Base-by-base conservation (phyloP, 805 yeast species). In the Cyberlindnera misumaiensis region DNA sequence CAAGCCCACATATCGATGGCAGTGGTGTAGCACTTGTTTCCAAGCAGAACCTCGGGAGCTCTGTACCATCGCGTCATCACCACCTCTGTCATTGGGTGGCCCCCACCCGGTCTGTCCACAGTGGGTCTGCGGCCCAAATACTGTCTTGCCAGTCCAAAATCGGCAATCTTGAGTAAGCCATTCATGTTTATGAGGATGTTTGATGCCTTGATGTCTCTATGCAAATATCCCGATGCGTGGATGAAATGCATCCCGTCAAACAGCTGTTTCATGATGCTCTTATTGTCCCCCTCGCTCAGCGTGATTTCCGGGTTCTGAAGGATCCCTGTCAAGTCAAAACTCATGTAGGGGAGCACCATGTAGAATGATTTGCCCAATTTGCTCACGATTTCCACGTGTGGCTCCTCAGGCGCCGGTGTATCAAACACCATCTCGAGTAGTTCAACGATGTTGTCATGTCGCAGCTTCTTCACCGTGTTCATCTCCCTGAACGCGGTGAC, bases 41-140 rank as follows among this genome's bases (percentile, higher is more conserved):
- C 96, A 38, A 93, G 63, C 12, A 93, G 70, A 14, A 93, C 68
- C 58, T 90, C 98, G 0, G 97, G 98, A 1, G 98, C 95, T 42
- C 98, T 69, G 60, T 94, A 93, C 98, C 98, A 93, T 47, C 98
- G 64, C 0, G 98, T 93, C 28, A 93, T 97, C 3, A 93, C 98
- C 39, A 75, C 69, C n/a, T 74, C 70, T 0, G 85, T 78, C 47
- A 76, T 72, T 25, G 64, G 53, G 52, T 59, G 42, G 0, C 65
- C 64, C 1, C 76, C 72, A 32, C 71, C 70, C 1, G 65, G 66
- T 26, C 43, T 54, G 3, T 68, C 70, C 4, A 62, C 44, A 11
- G 64, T 65, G 2, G 94, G 94, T 1, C 69, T 64, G 4, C 64
- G 58, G 2, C 88, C 94, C 40, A 69, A 72, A 56, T 77, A 84